Evolutionary conservation across 331 rosid species (phyloP).

Genomic region (Malus hybrid): DNA sequence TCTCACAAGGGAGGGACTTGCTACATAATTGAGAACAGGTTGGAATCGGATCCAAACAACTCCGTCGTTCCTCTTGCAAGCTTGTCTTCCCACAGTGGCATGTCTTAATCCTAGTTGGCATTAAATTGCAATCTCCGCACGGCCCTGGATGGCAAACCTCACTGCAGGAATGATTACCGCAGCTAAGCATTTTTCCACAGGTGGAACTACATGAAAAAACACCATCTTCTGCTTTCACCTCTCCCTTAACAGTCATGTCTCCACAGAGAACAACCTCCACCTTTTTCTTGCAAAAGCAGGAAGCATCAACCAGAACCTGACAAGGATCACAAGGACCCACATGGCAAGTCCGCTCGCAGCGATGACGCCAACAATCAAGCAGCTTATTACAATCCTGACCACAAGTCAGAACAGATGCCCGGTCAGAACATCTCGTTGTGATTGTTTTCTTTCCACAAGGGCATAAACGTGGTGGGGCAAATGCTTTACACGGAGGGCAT

Average conservation of each 20-base stretch:
- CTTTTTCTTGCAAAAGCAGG: constrained; percentile 71
- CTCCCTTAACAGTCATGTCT: constrained; percentile 71
- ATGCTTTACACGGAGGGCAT: constrained; percentile 91
- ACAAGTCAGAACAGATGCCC: constrained; percentile 70
- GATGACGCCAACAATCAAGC: constrained; percentile 74
- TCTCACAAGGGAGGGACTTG: constrained; percentile 52
- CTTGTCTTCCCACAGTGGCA: constrained; percentile 82
- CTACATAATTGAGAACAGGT: constrained; percentile 66
- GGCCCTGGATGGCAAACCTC: constrained; percentile 77
- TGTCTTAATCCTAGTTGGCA: constrained; percentile 56
- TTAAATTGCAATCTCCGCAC: constrained; percentile 60
- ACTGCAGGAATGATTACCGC: constrained; percentile 70
- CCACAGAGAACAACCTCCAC: constrained; percentile 63
- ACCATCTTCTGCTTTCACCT: constrained; percentile 53
- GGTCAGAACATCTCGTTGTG: constrained; percentile 78
- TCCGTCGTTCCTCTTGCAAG: constrained; percentile 56
- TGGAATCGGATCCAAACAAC: constrained; percentile 84
- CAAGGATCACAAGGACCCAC: constrained; percentile 81
- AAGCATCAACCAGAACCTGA: constrained; percentile 49
- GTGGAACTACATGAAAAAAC: constrained; percentile 59
- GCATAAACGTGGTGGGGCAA: constrained; percentile 71
- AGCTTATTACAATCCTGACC: constrained; percentile 73
- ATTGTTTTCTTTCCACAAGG: constrained; percentile 87
- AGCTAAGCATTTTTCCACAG: constrained; percentile 59
- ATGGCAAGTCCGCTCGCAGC: constrained; percentile 60